These are phyloP conservation scores for Claviceps sp. DNA, from an alignment of 2,329 filamentous ascomycete species.

Conservation along the genomic window DNA sequence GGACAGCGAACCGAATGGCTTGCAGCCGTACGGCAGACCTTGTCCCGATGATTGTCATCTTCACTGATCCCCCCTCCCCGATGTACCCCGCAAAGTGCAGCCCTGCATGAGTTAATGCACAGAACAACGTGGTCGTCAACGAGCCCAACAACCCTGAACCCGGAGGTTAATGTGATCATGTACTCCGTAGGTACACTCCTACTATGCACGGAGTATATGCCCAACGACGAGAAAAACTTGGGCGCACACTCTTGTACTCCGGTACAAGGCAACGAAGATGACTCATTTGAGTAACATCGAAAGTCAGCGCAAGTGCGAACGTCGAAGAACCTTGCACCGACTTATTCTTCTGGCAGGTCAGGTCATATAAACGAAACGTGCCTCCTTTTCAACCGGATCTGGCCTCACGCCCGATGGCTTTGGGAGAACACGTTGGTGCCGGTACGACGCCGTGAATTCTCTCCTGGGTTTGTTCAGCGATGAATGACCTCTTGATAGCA, in stretches of 20 bases:
- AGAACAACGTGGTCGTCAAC: slow-evolving; percentile 2
- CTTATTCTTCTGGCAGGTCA: neutral
- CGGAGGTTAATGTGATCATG: neutral
- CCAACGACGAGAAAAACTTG: neutral
- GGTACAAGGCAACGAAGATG: neutral
- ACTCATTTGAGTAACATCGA: neutral
- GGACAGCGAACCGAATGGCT: neutral
- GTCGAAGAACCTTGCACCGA: neutral
- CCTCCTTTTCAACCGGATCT: neutral
- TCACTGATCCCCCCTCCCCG: neutral
- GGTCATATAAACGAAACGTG: neutral
- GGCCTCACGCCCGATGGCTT: no score
- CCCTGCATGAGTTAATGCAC: neutral
- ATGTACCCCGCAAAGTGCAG: neutral
- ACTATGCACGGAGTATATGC: neutral
- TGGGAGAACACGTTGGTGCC: no score
- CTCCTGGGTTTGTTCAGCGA: neutral
- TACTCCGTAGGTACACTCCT: neutral
- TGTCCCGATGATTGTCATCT: neutral
- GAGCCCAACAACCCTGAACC: neutral
- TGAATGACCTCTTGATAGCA: neutral
- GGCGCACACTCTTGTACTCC: no score
- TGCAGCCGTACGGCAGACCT: neutral
- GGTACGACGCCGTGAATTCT: neutral
- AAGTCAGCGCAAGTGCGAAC: neutral